These are phyloP conservation scores for Coemansia sp. DNA, from an alignment of 192 early-diverging fungal species.

Conservation along the genomic window DNA sequence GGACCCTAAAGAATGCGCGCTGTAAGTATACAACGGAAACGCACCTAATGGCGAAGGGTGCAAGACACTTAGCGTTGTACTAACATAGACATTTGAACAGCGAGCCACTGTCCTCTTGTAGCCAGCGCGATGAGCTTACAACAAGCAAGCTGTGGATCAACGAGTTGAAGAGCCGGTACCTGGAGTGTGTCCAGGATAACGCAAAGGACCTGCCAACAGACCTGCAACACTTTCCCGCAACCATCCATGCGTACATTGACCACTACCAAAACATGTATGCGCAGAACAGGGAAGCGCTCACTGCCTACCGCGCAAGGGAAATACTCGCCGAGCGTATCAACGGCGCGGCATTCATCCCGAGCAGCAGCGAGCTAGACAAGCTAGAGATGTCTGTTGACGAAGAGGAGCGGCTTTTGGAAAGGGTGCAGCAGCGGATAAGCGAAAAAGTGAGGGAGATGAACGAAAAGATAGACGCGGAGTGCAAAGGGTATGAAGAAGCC, in stretches of 20 bases:
- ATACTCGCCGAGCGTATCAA: slow-evolving; percentile 42
- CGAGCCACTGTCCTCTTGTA: slow-evolving; percentile 14
- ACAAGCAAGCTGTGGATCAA: slow-evolving; percentile 47
- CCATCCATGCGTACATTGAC: slow-evolving; percentile 38
- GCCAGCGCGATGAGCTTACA: slow-evolving; percentile 44
- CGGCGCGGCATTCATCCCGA: slow-evolving; percentile 47
- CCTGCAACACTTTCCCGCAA: slow-evolving; percentile 32
- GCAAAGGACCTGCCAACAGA: slow-evolving; percentile 44
- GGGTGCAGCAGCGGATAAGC: slow-evolving; percentile 42
- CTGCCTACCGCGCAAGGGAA: slow-evolving; percentile 41
- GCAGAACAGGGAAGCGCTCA: slow-evolving; percentile 35
- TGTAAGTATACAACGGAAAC: slow-evolving; percentile 23
- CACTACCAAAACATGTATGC: slow-evolving; percentile 40
- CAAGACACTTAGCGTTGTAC: not conserved
- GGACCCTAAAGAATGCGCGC: slow-evolving; percentile 32
- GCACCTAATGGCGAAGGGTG: not conserved
- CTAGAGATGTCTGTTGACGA: slow-evolving; percentile 47
- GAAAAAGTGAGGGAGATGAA: slow-evolving; percentile 37
- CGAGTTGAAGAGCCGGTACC: slow-evolving; percentile 45
- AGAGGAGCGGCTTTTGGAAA: slow-evolving; percentile 46
- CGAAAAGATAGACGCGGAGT: slow-evolving; percentile 34
- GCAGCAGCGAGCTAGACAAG: slow-evolving; percentile 40
- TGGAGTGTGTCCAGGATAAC: slow-evolving; percentile 25
- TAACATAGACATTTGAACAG: not conserved
- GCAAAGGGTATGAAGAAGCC: slow-evolving; percentile 30